Evolutionary conservation across 2,329 filamentous ascomycete genomes (phyloP).

Genomic region (Trichophyton mentagrophytes): DNA sequence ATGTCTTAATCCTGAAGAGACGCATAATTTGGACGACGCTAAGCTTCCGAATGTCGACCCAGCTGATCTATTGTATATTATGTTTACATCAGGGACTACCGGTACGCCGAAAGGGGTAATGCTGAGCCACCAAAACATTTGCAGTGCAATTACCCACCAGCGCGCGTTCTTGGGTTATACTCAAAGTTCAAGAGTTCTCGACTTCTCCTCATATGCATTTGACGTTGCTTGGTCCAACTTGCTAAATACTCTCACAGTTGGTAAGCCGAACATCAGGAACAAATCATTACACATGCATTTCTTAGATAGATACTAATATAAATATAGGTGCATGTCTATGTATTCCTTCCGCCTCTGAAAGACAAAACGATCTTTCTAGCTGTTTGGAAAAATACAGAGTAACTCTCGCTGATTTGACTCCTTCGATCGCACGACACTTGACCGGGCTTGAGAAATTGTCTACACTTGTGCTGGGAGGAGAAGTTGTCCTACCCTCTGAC

Average conservation of each 20-base stretch:
- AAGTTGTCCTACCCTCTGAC: slow-evolving; percentile 31
- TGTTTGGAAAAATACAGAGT: slow-evolving; percentile 40
- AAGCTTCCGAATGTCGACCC: slow-evolving; percentile 8
- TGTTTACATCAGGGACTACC: slow-evolving; percentile 47
- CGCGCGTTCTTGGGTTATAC: slow-evolving; percentile 38
- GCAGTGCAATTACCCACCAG: slow-evolving; percentile 43
- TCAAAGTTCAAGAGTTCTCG: slow-evolving; percentile 46
- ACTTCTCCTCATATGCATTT: slow-evolving; percentile 26
- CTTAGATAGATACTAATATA: background rate
- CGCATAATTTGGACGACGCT: background rate
- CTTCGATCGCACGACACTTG: slow-evolving; percentile 41
- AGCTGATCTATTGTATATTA: slow-evolving; percentile 38
- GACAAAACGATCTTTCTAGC: slow-evolving; percentile 37
- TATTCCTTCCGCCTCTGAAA: slow-evolving; percentile 40
- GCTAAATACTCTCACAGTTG: slow-evolving; percentile 37
- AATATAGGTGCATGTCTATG: slow-evolving; percentile 46
- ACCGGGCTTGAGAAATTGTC: slow-evolving; percentile 29
- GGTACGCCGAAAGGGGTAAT: slow-evolving; percentile 47
- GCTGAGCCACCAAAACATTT: slow-evolving; percentile 48
- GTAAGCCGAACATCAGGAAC: background rate
- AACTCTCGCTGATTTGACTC: slow-evolving; percentile 47
- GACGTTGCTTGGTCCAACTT: slow-evolving; percentile 27
- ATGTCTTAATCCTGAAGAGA: background rate
- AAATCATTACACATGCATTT: background rate
- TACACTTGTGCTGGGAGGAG: slow-evolving; percentile 33